Percentiles rank a stretch among this genome's conserved stretches.
phyloP scores from a whole-genome alignment of 805 yeast species.

The Priceomyces melissophilus region DNA sequence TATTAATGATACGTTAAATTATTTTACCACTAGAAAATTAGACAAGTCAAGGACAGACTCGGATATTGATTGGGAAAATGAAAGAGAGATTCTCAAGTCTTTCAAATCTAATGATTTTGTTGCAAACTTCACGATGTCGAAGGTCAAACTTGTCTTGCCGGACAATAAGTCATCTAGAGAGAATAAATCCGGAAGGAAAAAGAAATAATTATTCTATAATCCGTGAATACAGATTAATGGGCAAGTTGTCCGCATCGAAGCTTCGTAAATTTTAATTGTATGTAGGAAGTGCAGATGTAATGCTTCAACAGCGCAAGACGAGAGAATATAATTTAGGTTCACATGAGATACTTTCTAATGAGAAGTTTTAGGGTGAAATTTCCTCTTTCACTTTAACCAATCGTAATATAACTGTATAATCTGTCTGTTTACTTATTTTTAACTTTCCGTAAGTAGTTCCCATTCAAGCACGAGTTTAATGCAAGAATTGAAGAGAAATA shows the following conservation, averaged over 20 bases:
- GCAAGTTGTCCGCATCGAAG: not conserved
- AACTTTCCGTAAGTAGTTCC: too few relatives aligned
- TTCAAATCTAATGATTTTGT: conserved; percentile 65
- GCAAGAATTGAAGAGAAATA: too few relatives aligned
- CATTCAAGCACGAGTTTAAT: too few relatives aligned
- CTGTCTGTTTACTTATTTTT: too few relatives aligned
- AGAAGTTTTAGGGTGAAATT: too few relatives aligned
- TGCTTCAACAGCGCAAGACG: too few relatives aligned
- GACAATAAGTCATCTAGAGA: conserved; percentile 26
- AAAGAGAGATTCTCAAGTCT: conserved; percentile 51
- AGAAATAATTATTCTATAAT: not conserved
- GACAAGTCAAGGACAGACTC: conserved; percentile 41
- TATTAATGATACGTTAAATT: conserved; percentile 61
- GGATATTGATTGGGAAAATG: conserved; percentile 69
- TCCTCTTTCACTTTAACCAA: too few relatives aligned
- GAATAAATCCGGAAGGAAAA: not conserved
- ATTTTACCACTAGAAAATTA: conserved; percentile 49
- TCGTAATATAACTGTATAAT: too few relatives aligned
- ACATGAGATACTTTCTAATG: too few relatives aligned
- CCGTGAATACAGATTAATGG: not conserved
- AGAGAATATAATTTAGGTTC: too few relatives aligned
- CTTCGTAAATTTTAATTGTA: not conserved
- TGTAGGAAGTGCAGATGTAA: too few relatives aligned
- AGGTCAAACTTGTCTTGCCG: conserved; percentile 62
- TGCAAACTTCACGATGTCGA: conserved; percentile 65